Evolutionary conservation across 495 filamentous ascomycete genomes (phyloP).

Genomic region (Penicillium robsamsonii): DNA sequence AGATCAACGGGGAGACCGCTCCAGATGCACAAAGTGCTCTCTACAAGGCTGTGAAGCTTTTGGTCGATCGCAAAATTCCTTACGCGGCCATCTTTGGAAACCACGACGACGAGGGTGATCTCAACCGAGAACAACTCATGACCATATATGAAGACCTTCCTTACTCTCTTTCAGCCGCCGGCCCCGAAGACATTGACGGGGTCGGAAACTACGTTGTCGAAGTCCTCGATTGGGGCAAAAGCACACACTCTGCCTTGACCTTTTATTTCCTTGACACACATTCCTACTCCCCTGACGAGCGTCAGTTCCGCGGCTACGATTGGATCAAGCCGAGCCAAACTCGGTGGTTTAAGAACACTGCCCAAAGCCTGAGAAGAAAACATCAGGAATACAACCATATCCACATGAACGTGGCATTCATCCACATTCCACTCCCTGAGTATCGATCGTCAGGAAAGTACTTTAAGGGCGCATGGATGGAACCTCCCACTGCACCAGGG

Average conservation of each 20-base stretch:
- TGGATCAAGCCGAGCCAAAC: slow-evolving; percentile 95
- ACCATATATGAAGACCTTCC: slow-evolving; percentile 78
- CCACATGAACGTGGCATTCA: slow-evolving; percentile 95
- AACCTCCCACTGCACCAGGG: slow-evolving; percentile 76
- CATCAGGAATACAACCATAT: slow-evolving; percentile 83
- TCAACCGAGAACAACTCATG: slow-evolving; percentile 77
- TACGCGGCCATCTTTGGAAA: slow-evolving; percentile 96
- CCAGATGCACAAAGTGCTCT: slow-evolving; percentile 90
- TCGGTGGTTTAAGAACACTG: slow-evolving; percentile 83
- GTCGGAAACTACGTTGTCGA: slow-evolving; percentile 95
- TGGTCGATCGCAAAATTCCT: slow-evolving; percentile 83
- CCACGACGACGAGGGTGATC: slow-evolving; percentile 89
- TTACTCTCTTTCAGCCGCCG: slow-evolving; percentile 80
- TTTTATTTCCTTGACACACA: slow-evolving; percentile 94
- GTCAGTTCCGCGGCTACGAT: slow-evolving; percentile 82
- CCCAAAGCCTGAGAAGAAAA: slow-evolving; percentile 61
- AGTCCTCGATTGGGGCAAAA: slow-evolving; percentile 73
- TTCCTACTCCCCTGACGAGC: slow-evolving; percentile 86
- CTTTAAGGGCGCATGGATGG: slow-evolving; percentile 64
- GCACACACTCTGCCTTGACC: slow-evolving; percentile 83
- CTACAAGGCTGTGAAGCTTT: slow-evolving; percentile 86
- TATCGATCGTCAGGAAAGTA: slow-evolving; percentile 57
- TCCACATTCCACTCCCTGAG: slow-evolving; percentile 94
- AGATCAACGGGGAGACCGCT: slow-evolving; percentile 91
- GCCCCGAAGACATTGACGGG: slow-evolving; percentile 79